Base-by-base conservation (phyloP, 352 stramenopile species). In the Detonula confervacea region DNA sequence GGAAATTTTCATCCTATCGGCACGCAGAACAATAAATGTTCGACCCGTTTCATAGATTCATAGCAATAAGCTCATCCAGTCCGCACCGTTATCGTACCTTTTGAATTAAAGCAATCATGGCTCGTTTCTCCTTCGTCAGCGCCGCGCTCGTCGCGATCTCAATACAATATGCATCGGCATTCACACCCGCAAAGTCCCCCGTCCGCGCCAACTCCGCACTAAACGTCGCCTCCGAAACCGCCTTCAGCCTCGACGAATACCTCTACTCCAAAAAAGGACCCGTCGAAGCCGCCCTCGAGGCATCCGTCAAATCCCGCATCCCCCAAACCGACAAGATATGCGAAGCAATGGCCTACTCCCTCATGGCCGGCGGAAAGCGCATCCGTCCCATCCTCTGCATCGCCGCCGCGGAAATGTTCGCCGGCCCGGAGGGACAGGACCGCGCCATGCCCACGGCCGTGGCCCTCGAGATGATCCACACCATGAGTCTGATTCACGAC, bases 401-500 rank as follows among this genome's bases (percentile, higher is more conserved):
- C 63, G 91, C 92, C 4, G 89, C 92, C 1, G 95, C 87, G 61
- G 93, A 96, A 84, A 95, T 96, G 91, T 94, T 95, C 61, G 85
- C 83, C 24, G 92, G 87, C n/a, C n/a, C n/a, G n/a, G n/a, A n/a
- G 22, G 86, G 73, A 0, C 79, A 92, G 49, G 85, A 91, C 55
- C 77, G 57, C 9, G 90, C 92, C 24, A 95, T 96, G 81, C 90
- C 92, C 24, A 92, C 91, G 16, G 93, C 92, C 22, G 88, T 96
- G 16, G 87, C 89, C 27, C 71, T 95, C 35, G 93, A 96, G 84
- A 96, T 96, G 93, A 96, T 96, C 68, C 93, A 96, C 69, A 96
- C 93, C 16, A 96, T 96, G 93, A 94, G 84, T 78, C 84, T 96
- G 18, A 96, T 96, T 64, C 93, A 96, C 73, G 93, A 96, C 81